Base-by-base conservation (phyloP, 139 green algal genomes). In the Zygnema cylindricum region DNA sequence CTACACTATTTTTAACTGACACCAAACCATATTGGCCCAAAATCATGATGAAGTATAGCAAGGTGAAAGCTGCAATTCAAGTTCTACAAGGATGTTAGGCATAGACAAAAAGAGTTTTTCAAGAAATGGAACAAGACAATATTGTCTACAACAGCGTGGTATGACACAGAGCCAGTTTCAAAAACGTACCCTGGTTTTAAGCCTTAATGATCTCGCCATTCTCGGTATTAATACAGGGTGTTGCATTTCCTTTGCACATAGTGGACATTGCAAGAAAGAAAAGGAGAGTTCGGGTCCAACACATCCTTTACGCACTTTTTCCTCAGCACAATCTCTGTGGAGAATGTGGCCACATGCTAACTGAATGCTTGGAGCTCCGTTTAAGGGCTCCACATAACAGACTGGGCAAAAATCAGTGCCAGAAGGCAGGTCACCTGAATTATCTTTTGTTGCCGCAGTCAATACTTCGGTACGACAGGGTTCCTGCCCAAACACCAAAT, bases 201-300 rank as follows among this genome's bases (percentile, higher is more conserved):
- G 85, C 30, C 2, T 40, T 30, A 89, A 43, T 55, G 85, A 1
- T 1, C 38, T 30, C 23, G 39, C 25, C 22, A 93, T 71, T 2
- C n/a, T 33, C 33, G 1, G 25, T 2, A 55, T 16, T 71, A 93
- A 86, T 0, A 57, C 73, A 36, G 91, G 89, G 49, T 93, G 91
- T 39, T 57, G 35, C 69, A 93, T 38, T 40, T 30, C 35, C 38
- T 30, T 39, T 21, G 81, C 55, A 76, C 91, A 93, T 49, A 93
- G 54, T 30, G 91, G 91, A 76, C 91, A 93, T 55, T 86, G 84
- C 1, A 93, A 84, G 82, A 89, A 92, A 0, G 32, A n/a, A 55
- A 92, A 91, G 54, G 43, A 84, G 89, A 93, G 91, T 77, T 84
- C 1, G 36, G 71, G 84, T 71, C 89, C 63, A 42, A 77, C 73